phyloP scores from a whole-genome alignment of 371 early-diverging fungal genomes.

The Mortierella sp. region DNA sequence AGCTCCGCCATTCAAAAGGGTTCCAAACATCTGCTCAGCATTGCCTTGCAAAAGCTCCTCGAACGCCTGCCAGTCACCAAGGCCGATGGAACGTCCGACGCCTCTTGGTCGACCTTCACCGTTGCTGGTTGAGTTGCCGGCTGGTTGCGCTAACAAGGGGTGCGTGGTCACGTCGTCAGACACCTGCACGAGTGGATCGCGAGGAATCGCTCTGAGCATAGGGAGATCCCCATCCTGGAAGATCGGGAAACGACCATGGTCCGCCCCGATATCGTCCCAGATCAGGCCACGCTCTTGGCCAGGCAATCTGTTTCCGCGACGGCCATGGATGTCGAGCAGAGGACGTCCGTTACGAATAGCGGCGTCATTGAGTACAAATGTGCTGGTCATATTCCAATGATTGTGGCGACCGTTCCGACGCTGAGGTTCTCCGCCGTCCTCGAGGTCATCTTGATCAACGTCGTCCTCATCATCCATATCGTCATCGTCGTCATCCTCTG shows the following conservation, averaged over 20 bases:
- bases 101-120: slow-evolving; percentile 29
- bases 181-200: slow-evolving; percentile 31
- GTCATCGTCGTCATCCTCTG: slow-evolving; percentile 59
- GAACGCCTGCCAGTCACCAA: slow-evolving; percentile 69
- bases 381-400: slow-evolving; percentile 40
- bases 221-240: slow-evolving; percentile 46
- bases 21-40: slow-evolving; percentile 74
- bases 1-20: slow-evolving; percentile 61
- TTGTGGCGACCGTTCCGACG: slow-evolving; percentile 53
- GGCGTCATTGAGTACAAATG: slow-evolving; percentile 43
- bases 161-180: slow-evolving; percentile 73
- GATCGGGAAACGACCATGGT: slow-evolving; percentile 47
- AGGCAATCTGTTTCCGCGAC: slow-evolving; percentile 27
- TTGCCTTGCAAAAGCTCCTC: slow-evolving; percentile 78
- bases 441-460: slow-evolving; percentile 30
- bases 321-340: slow-evolving; percentile 11
- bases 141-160: slow-evolving; percentile 70
- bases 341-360: slow-evolving; percentile 46
- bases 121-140: slow-evolving; percentile 29
- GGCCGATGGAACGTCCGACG: slow-evolving; percentile 34
- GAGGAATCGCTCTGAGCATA: slow-evolving; percentile 36
- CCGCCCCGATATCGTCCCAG: slow-evolving; percentile 25
- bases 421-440: slow-evolving; percentile 56
- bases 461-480: slow-evolving; percentile 54
- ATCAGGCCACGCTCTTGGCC: slow-evolving; percentile 39